phyloP scores from a whole-genome alignment of 2,329 filamentous ascomycete genomes.

The Ophiostoma montium region DNA sequence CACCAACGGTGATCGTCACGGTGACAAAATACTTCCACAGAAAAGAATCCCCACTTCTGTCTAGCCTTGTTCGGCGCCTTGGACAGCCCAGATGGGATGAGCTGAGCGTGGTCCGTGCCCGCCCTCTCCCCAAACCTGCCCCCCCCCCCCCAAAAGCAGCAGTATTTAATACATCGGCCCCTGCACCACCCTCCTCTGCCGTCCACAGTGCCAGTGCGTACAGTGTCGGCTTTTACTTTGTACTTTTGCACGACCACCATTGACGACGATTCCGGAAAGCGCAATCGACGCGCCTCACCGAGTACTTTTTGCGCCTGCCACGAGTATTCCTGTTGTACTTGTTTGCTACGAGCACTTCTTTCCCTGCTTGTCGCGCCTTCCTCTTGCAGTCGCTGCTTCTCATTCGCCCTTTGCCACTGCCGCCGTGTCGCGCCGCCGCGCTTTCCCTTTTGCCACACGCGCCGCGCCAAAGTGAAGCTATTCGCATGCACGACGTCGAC shows the following conservation, averaged over 20 bases:
- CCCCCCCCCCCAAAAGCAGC: background rate
- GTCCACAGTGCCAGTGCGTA: background rate
- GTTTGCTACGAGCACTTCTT: background rate
- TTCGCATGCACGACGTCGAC: no score
- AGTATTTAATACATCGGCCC: background rate
- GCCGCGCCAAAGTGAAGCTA: no score
- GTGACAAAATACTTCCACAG: background rate
- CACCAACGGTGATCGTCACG: no score
- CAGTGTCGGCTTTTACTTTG: background rate
- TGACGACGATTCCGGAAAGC: slow-evolving; percentile 2
- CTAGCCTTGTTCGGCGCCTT: slow-evolving; percentile 1
- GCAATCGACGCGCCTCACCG: background rate
- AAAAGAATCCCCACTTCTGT: background rate
- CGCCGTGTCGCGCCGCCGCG: no score
- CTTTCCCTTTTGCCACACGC: no score
- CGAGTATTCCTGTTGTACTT: no score
- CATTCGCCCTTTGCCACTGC: no score
- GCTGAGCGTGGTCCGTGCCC: slow-evolving; percentile 4
- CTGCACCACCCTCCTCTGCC: background rate
- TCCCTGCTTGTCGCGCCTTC: no score
- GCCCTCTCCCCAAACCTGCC: background rate
- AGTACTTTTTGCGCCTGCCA: no score
- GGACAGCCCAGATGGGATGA: background rate
- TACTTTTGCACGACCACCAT: background rate
- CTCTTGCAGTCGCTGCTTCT: no score